Evolutionary conservation across 176 grass and related monocot species (phyloP), one percentile per base, ranked within the genome.

Genomic region (Carex kokanica): DNA sequence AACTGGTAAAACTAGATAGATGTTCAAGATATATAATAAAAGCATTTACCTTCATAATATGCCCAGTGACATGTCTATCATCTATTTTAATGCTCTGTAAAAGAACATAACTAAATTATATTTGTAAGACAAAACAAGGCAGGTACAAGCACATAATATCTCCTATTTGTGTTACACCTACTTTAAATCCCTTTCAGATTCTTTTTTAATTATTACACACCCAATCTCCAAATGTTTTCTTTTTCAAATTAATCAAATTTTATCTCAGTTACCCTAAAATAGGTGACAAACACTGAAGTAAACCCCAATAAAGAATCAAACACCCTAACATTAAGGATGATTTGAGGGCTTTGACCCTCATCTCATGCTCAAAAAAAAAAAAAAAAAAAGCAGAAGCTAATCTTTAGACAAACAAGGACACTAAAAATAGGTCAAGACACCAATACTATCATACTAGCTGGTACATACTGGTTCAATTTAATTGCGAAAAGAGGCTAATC

Each of bases 1-100:
- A 77, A 17, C 32, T 64, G 3, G 25, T 67, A 55, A 45, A 51
- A 86, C n/a, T 54, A 36, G 21, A 64, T 13, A 56, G 2, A 91
- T 73, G 43, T 59, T 60, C 1, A 74, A 83, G 70, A 29, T 2
- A 49, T 36, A 67, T 29, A 83, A 60, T 78, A 41, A 87, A 86
- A 58, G 11, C 51, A 85, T 90, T 18, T 91, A 95, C 95, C 95
- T 98, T 98, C 95, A 98, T 95, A 80, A 98, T 98, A 83, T 98
- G 90, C 53, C 92, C 95, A 1, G 92, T 86, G 92, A 98, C 94
- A 81, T 95, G 89, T 60, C 95, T 98, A 87, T 98, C 95, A 93
- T 95, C 89, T 78, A 93, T 89, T 88, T 88, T 90, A 5, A 98
- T 84, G 83, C 92, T 95, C 92, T 95, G 90, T 58, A 80, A 56